A percentile compares a stretch with the other conserved stretches of the same genome.
Conservation (phyloP, 495 filamentous ascomycete genomes). For the Trichoderma gamsii region DNA sequence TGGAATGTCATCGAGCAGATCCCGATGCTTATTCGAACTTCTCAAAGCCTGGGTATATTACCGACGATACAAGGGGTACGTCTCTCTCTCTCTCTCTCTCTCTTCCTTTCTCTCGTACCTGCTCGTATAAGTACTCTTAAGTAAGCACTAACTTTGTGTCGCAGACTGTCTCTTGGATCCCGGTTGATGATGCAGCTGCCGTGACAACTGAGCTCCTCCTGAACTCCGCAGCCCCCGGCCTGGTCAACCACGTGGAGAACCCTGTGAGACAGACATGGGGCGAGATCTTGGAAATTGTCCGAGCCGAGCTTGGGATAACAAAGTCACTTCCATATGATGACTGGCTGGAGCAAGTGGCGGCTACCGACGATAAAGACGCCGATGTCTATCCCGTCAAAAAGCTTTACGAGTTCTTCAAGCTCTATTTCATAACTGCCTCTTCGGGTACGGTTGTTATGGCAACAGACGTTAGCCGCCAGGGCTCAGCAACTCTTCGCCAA, state of each 20-base stretch:
- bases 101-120: not conserved
- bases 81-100: not conserved
- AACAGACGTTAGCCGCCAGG: not conserved
- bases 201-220: not conserved
- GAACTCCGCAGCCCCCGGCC: not conserved
- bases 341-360: not conserved
- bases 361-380: not conserved
- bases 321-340: not conserved
- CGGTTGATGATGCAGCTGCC: constrained; percentile 8
- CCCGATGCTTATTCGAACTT: constrained; percentile 6
- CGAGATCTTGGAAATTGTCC: not conserved
- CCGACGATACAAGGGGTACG: constrained; percentile 5
- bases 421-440: constrained; percentile 1
- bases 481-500: not conserved
- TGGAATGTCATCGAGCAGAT: constrained; percentile 12
- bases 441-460: not conserved
- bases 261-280: not conserved
- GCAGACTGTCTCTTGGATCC: constrained; percentile 11
- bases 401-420: constrained; percentile 11
- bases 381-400: constrained; percentile 4
- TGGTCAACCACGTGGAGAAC: constrained; percentile 7
- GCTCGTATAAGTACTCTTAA: not conserved
- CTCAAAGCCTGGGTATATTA: not conserved
- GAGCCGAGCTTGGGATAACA: not conserved
- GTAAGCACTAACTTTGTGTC: constrained; percentile 1